Conservation (phyloP, 495 filamentous ascomycete genomes). For the Beverwykella pulmonaria region DNA sequence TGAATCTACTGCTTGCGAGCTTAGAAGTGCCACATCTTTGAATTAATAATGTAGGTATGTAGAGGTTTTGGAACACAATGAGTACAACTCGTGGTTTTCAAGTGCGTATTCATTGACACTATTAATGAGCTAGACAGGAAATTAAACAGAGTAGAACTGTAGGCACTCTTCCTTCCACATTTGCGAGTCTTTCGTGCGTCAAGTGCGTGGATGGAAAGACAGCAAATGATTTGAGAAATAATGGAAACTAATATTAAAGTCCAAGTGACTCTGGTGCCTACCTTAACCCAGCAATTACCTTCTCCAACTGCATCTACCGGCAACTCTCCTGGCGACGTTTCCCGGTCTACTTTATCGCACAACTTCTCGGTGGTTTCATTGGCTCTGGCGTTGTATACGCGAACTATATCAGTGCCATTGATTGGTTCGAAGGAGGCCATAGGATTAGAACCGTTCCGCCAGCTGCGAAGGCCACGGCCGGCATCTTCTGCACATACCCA, state of each 20-base stretch:
- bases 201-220: too few species aligned
- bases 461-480: slow-evolving; percentile 59
- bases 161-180: too few species aligned
- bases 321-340: slow-evolving; percentile 61
- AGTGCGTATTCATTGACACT: too few species aligned
- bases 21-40: slow-evolving; percentile 60
- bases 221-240: too few species aligned
- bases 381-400: slow-evolving; percentile 44
- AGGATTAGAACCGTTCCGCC: slow-evolving; percentile 60
- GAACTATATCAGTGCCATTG: slow-evolving; percentile 52
- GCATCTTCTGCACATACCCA: slow-evolving; percentile 69
- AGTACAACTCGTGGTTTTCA: neutral
- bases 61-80: neutral
- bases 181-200: too few species aligned
- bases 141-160: too few species aligned
- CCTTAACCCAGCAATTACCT: slow-evolving; percentile 68
- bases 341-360: slow-evolving; percentile 43
- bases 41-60: neutral
- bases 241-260: too few species aligned
- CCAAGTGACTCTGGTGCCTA: slow-evolving; percentile 63
- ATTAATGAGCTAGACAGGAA: too few species aligned
- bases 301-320: slow-evolving; percentile 64
- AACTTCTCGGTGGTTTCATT: slow-evolving; percentile 44
- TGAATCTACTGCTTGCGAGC: slow-evolving; percentile 84
- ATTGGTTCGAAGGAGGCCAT: slow-evolving; percentile 55